Evolutionary conservation across 2,329 filamentous ascomycete species (phyloP), one percentile per base, ranked within the genome.

Genomic region (Lasiodiplodia gonubiensis): DNA sequence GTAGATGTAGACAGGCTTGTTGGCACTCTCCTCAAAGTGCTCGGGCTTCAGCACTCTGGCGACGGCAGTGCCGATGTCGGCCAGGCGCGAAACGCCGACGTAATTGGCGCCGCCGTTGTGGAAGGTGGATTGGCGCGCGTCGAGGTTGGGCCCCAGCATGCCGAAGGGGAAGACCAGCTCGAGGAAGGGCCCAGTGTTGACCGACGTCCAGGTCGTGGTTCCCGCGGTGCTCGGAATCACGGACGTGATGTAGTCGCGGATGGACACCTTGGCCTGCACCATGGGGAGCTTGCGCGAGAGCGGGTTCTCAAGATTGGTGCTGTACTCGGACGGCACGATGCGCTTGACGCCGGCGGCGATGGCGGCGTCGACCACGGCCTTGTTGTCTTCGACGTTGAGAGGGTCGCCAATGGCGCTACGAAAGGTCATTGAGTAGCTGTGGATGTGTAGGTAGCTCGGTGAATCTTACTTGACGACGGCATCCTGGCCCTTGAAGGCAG

Each of bases 291-390:
- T 52, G 7, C 66, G 59, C 35, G 68, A 66, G 52, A 68, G 51
- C 12, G 68, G 57, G 33, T 59, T 66, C 46, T 70, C 46, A 23
- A 61, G 39, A 48, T 71, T 69, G 7, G 53, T 42, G 39, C 57
- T 75, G 63, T 75, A 79, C 52, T 79, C 77, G 37, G 77, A 76
- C 11, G 75, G 72, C 51, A 78, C 77, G 69, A 71, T 77, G 54
- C 77, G 70, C 8, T 74, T 75, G 4, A 78, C 76, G 3, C 72
- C 73, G 6, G 76, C 76, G 6, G 72, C 72, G 23, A 78, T 66
- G 0, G 76, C 76, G 0, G 77, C 77, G 55, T 79, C 76, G 53
- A 77, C 74, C 67, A 78, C 74, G 30, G 73, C 35, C 18, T 59
- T 59, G n/a, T 42, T 35, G n/a, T 39, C 30, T n/a, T 35, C 8